Base-by-base conservation (phyloP, 371 early-diverging fungal species). In the Mucor saturninus region DNA sequence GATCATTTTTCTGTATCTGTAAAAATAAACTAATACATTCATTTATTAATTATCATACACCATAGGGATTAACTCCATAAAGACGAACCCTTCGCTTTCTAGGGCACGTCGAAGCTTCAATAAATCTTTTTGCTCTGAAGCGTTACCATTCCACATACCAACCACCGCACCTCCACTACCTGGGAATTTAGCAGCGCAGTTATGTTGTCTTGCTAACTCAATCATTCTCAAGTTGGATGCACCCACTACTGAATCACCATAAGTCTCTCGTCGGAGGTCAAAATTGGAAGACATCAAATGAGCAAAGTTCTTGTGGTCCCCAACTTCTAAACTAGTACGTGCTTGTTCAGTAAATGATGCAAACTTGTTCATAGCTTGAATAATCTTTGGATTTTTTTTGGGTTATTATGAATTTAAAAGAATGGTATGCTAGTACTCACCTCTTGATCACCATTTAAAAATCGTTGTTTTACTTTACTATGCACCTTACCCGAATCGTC, bases 401-500 rank as follows among this genome's bases (percentile, higher is more conserved):
- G 21, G 21, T 21, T 21, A 21, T 21, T 21, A 21, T 21, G 21
- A 21, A 21, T 21, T 21, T 21, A 21, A 21, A 21, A 21, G 21
- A 21, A 21, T 21, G 21, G 21, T 21, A 21, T 21, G 21, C 21
- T 21, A 21, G 21, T 1, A 21, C 21, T 21, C 63, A 86, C 88
- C 72, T 79, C 82, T 52, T 69, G 65, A 67, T 90, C 91, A 11
- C 88, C 86, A 2, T 68, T 61, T 26, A 76, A 46, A 43, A 80
- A 90, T 13, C 86, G 67, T 28, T 85, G 77, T 21, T 82, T 79
- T 26, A 90, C 82, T 32, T 79, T 79, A 40, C 71, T 85, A 54
- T 90, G 91, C 5, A 90, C 85, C 61, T 85, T 84, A 46, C 88
- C 88, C 3, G 87, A 87, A 59, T 89, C 88, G 57, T 86, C 83